Base-by-base conservation (phyloP, 208 protist genomes). In the Leishmania amazonensis region DNA sequence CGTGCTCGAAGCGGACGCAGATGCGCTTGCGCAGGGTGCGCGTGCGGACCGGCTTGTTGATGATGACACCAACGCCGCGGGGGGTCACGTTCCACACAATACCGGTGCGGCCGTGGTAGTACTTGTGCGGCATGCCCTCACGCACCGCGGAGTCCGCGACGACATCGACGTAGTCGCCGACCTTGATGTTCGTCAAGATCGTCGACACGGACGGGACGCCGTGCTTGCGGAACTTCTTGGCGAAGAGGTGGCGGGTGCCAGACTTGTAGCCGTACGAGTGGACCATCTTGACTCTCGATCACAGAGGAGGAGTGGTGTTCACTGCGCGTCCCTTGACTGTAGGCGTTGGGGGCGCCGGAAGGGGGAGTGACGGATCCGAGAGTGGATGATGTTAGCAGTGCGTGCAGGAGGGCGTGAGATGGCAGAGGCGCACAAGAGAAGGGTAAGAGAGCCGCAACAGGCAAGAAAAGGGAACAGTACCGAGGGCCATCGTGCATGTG, bases 81-180 rank as follows among this genome's bases (percentile, higher is more conserved):
- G 95, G 97, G 72, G 99, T 99, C 54, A 99, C 97, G 94, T 99
- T 99, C 99, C 98, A 99, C 47, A 99, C 98, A 80, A 96, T 93
- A 81, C 99, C 99, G 78, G 99, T 99, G 89, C 98, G 99, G 81
- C 99, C 99, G 91, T 99, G 99, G 98, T 99, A 99, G 96, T 99
- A 99, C 94, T 99, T 99, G 97, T 99, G 97, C 75, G 99, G 99
- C 99, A 99, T 99, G 91, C 99, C 99, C 74, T 99, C 99, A 76
- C 99, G 99, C 86, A 99, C 95, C 31, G 99, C 92, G 62, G 97
- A 94, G 90, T 99, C 99, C 65, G 94, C 98, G 15, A 98, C 96
- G 86, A 99, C 97, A 84, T 99, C 99, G 62, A 99, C 99, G 90
- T 98, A 99, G 86, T 99, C 99, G 83, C 99, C 99, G 62, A 99